Percentiles rank a stretch among this genome's conserved stretches.
phyloP scores from a whole-genome alignment of 768 basidiomycete species.

The Lepiota brunneoincarnata region DNA sequence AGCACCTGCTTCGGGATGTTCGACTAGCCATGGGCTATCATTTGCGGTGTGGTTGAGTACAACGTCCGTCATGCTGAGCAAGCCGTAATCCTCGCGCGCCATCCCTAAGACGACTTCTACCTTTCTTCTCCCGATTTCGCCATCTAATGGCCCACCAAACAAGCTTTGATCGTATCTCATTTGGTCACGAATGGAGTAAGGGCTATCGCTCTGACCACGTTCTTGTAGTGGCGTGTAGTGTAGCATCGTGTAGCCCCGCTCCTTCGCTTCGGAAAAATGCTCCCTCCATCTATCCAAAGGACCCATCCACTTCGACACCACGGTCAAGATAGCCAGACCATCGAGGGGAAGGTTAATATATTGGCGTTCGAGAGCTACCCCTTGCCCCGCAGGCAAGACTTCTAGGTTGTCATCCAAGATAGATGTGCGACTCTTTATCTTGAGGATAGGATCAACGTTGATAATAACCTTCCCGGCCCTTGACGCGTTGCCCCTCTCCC shows the following conservation, averaged over 20 bases:
- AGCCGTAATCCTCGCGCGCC: slow-evolving; percentile 82
- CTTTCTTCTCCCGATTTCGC: slow-evolving; percentile 50
- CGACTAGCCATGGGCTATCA: slow-evolving; percentile 85
- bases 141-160: slow-evolving; percentile 41
- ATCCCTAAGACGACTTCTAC: slow-evolving; percentile 64
- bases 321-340: slow-evolving; percentile 83
- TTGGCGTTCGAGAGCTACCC: slow-evolving; percentile 52
- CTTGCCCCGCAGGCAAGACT: slow-evolving; percentile 49
- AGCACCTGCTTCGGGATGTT: slow-evolving; percentile 95
- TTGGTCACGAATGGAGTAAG: slow-evolving; percentile 93
- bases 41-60: slow-evolving; percentile 98
- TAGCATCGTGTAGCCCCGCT: slow-evolving; percentile 96
- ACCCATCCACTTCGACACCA: slow-evolving; percentile 99
- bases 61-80: slow-evolving; percentile 90
- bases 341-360: slow-evolving; percentile 77
- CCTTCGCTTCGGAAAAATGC: slow-evolving; percentile 79
- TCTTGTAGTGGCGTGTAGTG: slow-evolving; percentile 96
- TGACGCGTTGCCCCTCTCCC: slow-evolving; percentile 57
- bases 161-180: slow-evolving; percentile 76
- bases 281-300: slow-evolving; percentile 71
- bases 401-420: slow-evolving; percentile 60
- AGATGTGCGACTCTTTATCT: slow-evolving; percentile 64
- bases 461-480: slow-evolving; percentile 92
- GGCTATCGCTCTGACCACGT: slow-evolving; percentile 84
- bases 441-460: slow-evolving; percentile 91